A percentile compares a stretch with the other conserved stretches of the same genome.
These are phyloP conservation scores for Chytriomyces confervae DNA, from an alignment of 192 early-diverging fungal species.

Conservation along the genomic window DNA sequence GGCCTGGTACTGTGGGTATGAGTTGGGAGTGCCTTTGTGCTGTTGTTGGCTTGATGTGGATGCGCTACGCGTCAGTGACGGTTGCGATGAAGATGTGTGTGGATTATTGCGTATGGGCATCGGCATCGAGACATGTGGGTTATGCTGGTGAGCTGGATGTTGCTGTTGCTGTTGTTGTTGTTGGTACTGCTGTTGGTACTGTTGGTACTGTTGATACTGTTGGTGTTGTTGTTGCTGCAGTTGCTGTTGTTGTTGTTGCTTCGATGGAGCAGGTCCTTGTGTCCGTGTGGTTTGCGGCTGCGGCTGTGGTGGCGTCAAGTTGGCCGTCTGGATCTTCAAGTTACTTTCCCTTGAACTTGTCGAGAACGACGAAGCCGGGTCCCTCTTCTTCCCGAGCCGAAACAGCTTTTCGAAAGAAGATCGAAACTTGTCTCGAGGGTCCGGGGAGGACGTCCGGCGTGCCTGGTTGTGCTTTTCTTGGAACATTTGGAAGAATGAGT, in stretches of 20 bases:
- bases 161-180: no score
- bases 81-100: no score
- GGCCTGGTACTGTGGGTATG: neutral
- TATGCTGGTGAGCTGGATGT: no score
- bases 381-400: neutral
- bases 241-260: neutral
- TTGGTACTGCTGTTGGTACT: neutral
- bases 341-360: no score
- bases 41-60: neutral
- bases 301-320: no score
- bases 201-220: neutral
- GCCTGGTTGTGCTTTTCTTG: neutral
- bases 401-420: neutral
- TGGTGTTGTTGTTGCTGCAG: neutral
- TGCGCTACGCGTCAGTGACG: no score
- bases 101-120: no score
- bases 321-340: no score
- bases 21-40: neutral
- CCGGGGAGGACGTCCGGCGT: neutral
- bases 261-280: neutral
- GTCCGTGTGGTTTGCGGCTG: no score
- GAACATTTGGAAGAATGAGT: neutral
- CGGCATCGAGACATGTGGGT: no score
- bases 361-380: neutral
- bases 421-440: neutral